A percentile compares a stretch with the other conserved stretches of the same genome.
Evolutionary conservation across 805 yeast species (phyloP).

Genomic region (Cyberlindnera veronae): DNA sequence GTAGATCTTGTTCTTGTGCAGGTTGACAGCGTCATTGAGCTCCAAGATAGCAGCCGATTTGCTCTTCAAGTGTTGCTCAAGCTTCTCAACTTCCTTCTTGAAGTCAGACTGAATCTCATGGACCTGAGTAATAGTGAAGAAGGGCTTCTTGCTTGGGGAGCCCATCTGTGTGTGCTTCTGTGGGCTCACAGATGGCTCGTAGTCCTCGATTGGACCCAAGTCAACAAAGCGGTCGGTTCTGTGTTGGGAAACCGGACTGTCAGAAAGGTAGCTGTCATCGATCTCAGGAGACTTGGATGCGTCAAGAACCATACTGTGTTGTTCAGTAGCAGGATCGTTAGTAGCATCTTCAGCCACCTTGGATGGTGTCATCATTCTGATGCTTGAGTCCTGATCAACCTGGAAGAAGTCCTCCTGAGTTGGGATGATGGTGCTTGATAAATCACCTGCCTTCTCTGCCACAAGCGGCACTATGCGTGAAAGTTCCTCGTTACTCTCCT

Average conservation of each 20-base stretch:
- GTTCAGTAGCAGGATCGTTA: constrained; percentile 30
- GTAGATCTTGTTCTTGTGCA: constrained; percentile 16
- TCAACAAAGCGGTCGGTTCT: constrained; percentile 8
- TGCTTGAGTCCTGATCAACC: constrained; percentile 4
- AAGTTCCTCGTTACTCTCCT: constrained; percentile 26
- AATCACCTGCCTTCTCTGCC: neutral
- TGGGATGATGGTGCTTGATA: constrained; percentile 6
- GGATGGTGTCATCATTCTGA: constrained; percentile 23
- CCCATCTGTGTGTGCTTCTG: constrained; percentile 7
- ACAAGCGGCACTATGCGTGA: constrained; percentile 26
- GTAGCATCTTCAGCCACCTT: constrained; percentile 32
- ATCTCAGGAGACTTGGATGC: constrained; percentile 19
- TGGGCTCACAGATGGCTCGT: constrained; percentile 10
- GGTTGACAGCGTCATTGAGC: constrained; percentile 17
- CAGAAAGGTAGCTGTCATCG: constrained; percentile 20
- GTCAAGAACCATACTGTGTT: constrained; percentile 23
- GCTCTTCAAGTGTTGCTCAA: constrained; percentile 19
- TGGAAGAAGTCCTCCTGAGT: constrained; percentile 13
- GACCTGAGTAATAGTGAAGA: constrained; percentile 27
- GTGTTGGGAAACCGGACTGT: constrained; percentile 21
- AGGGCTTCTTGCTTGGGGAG: constrained; percentile 26
- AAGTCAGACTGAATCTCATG: constrained; percentile 28
- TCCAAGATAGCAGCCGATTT: constrained; percentile 16
- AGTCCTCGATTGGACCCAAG: constrained; percentile 7
- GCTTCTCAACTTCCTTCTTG: constrained; percentile 20